Base-by-base conservation (phyloP, 495 filamentous ascomycete genomes). In the Pseudotulostoma volvatum region DNA sequence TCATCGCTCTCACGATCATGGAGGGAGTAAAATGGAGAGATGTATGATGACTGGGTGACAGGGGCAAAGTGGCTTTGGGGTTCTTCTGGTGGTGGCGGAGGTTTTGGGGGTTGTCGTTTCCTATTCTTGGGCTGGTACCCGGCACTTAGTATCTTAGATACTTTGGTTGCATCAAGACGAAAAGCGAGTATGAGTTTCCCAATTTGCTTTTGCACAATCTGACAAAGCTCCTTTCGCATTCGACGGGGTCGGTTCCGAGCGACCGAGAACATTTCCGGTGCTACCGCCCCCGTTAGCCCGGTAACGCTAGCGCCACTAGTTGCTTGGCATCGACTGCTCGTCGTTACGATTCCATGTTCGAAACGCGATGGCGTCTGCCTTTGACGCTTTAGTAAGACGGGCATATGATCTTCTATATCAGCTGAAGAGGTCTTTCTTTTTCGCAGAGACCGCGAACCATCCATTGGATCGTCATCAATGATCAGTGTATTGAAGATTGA, bases 1-100 rank as follows among this genome's bases (percentile, higher is more conserved):
- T 95, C 87, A 44, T 96, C 90, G 21, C 73, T 77, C 41, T 93
- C 86, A 33, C 81, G 81, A 42, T 93, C 85, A 43, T 77, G 74
- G 44, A 93, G 83, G 1, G 80, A 77, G 51, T 86, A 87, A 48
- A 92, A 85, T 7, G 80, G 79, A 25, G 76, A 65, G 28, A 79
- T 71, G 46, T 76, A 72, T n/a, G 71, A 67, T 37, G 62, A 66
- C 15, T 54, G 50, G 46, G 60, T 47, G 44, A 66, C 47, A 44
- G 60, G 58, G 4, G 65, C 61, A 48, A 67, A 68, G 40, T 69
- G 64, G 21, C 59, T 51, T 38, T 58, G 61, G 4, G 56, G 46
- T 40, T 64, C 58, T 42, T 58, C 55, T 13, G 34, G 37, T 1
- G 45, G 33, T 5, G 45, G 46, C 18, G 60, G 47, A 8, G 50